Evolutionary conservation across 495 filamentous ascomycete genomes (phyloP), one percentile per base, ranked within the genome.

Genomic region (Aspergillus ostianus): DNA sequence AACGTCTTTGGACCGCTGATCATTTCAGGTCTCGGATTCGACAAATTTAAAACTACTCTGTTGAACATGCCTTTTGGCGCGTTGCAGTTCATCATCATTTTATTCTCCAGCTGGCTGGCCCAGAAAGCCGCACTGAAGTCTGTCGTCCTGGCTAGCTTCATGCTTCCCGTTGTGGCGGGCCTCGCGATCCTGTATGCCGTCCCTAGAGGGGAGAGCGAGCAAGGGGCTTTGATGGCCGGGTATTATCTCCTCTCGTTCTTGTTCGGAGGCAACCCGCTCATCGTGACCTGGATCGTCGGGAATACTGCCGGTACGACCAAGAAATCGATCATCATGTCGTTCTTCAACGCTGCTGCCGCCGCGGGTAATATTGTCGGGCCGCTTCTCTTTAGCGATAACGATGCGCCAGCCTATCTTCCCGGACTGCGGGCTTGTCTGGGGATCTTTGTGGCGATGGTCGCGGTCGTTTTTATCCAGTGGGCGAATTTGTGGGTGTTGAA

Each of bases 171-270:
- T 0, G 69, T 89, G 10, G 77, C 75, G 0, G 86, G 86, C 1
- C 69, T 87, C 0, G 74, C 77, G 0, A 69, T 88, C 44, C 71
- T 88, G 0, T 86, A 86, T 60, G 73, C 74, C 6, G 58, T 88
- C 0, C 72, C 80, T 0, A 77, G 79, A 5, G 74, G 61, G 19
- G 61, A 69, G 17, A 59, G 69, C 0, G 63, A 79, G 6, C 74
- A 76, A 13, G 73, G 76, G 2, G 63, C 76, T 0, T 59, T 85
- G 26, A 77, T 88, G 20, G 78, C 73, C 0, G 85, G 81, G 0
- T 89, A 86, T 62, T 89, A 88, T 59, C 70, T 87, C 1, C 78
- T 87, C 0, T 78, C 84, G 0, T 85, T 87, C 67, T 68, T 88
- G 17, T 86, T 79, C 64, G 80, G 77, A 13, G 78, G 78, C 0